These are phyloP conservation scores for Podospora pseudocomata DNA, from an alignment of 495 filamentous ascomycete genomes.

Conservation along the genomic window DNA sequence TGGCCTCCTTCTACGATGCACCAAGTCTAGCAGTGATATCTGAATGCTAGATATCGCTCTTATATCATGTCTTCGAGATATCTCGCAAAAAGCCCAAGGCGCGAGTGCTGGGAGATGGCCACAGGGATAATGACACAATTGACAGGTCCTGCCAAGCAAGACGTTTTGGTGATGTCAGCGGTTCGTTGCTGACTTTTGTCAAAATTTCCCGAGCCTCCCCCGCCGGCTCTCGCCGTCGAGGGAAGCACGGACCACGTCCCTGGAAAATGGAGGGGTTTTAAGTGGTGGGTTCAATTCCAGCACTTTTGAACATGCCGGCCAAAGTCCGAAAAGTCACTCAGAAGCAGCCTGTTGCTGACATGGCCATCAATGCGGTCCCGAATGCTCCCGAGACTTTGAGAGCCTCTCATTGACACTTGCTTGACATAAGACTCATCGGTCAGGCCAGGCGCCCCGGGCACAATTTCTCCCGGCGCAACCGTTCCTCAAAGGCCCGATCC, in stretches of 20 bases:
- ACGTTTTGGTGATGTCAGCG: constrained; percentile 16
- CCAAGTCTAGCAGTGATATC: neutral
- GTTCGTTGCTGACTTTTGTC: neutral
- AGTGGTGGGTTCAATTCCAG: neutral
- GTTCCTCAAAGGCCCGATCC: constrained; percentile 1
- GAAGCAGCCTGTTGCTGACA: neutral
- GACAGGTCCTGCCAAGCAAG: neutral
- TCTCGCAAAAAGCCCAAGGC: neutral
- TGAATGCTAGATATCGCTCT: neutral
- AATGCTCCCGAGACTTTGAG: neutral
- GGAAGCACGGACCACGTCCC: constrained; percentile 12
- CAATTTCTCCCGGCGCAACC: neutral
- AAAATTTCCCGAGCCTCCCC: constrained; percentile 21
- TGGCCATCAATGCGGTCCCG: neutral
- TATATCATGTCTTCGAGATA: neutral
- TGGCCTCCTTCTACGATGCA: neutral
- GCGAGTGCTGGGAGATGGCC: neutral
- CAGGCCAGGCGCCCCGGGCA: neutral
- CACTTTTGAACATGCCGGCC: constrained; percentile 11
- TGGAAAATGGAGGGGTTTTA: constrained; percentile 7
- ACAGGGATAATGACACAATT: neutral
- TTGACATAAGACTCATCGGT: neutral
- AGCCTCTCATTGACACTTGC: neutral
- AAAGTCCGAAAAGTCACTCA: constrained; percentile 15
- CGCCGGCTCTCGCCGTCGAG: neutral